These are phyloP conservation scores for Porphyridium purpureum DNA, from an alignment of 23 red algal species.

Conservation along the genomic window DNA sequence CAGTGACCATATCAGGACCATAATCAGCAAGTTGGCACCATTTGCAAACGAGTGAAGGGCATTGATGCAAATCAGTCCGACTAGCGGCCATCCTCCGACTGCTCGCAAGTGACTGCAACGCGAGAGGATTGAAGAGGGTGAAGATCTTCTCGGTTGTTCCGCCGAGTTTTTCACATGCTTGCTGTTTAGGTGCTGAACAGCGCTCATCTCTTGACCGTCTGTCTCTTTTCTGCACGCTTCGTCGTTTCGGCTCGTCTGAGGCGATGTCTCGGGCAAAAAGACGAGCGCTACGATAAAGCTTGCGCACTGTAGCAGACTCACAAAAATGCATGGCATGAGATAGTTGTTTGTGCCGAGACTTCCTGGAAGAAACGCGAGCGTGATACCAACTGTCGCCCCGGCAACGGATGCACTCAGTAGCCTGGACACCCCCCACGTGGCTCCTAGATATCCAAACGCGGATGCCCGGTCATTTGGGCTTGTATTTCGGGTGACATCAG, in stretches of 20 bases:
- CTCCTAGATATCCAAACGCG: not conserved
- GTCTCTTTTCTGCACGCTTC: not conserved
- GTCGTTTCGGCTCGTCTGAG: not conserved
- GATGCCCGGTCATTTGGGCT: not conserved
- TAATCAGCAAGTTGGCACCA: not conserved
- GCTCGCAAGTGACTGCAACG: not conserved
- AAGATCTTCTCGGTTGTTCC: not conserved
- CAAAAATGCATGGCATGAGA: not conserved
- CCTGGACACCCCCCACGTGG: not conserved
- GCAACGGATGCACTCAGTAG: not conserved
- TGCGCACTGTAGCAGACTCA: not conserved
- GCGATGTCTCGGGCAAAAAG: not conserved
- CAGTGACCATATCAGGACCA: not conserved
- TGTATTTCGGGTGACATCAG: not conserved
- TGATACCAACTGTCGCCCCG: not conserved
- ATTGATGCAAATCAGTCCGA: not conserved
- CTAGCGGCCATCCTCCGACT: not conserved
- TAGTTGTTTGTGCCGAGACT: not conserved
- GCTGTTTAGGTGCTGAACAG: too few relatives aligned
- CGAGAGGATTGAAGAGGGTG: not conserved
- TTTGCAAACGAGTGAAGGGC: not conserved
- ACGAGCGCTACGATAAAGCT: not conserved
- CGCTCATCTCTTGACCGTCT: too few relatives aligned
- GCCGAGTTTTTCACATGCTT: too few relatives aligned
- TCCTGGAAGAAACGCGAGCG: not conserved